These are phyloP conservation scores for Cladophialophora bantiana DNA, from an alignment of 2,329 filamentous ascomycete species.

Conservation along the genomic window DNA sequence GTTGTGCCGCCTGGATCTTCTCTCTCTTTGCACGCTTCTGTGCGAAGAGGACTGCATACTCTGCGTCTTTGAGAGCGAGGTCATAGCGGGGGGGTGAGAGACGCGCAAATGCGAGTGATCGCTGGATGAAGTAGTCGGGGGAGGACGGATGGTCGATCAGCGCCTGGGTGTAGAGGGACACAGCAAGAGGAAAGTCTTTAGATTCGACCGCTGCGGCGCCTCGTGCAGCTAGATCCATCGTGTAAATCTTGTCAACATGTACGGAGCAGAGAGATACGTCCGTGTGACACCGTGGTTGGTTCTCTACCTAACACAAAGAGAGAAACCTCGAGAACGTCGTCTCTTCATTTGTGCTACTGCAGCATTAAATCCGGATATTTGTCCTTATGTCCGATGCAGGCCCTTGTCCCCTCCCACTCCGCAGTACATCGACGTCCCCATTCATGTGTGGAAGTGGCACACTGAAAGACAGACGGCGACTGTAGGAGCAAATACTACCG, in stretches of 20 bases:
- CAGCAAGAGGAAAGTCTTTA: constrained; percentile 71
- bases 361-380: background rate
- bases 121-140: constrained; percentile 80
- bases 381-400: constrained; percentile 12
- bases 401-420: background rate
- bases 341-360: background rate
- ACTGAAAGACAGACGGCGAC: background rate
- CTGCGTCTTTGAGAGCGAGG: constrained; percentile 73
- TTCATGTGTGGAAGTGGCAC: background rate
- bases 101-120: constrained; percentile 78
- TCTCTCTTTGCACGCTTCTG: constrained; percentile 74
- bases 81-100: constrained; percentile 62
- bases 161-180: constrained; percentile 72
- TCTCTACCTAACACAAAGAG: background rate
- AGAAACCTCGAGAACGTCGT: background rate
- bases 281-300: background rate
- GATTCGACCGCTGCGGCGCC: constrained; percentile 68
- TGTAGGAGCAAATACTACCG: background rate
- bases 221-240: constrained; percentile 61
- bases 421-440: no score
- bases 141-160: constrained; percentile 68
- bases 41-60: constrained; percentile 68
- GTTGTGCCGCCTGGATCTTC: constrained; percentile 79
- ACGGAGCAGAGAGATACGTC: background rate
- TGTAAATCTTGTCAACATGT: background rate